Evolutionary conservation across 2,329 filamentous ascomycete species (phyloP).

Genomic region (Zymoseptoria crescenta): DNA sequence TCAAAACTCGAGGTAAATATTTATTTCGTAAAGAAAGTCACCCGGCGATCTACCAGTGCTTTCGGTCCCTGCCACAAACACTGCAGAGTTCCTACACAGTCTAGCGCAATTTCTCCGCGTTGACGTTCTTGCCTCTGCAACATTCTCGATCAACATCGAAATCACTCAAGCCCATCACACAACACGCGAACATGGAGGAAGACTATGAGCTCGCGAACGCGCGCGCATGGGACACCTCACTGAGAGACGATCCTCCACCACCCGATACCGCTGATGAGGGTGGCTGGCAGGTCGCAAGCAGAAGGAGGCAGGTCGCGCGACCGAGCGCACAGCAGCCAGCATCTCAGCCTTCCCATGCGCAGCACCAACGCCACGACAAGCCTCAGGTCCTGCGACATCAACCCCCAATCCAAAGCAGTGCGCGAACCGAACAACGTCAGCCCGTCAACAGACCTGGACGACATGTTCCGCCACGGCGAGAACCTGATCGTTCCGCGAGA

Average conservation of each 20-base stretch:
- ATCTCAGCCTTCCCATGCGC: neutral
- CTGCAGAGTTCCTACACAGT: too few species aligned
- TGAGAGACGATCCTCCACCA: neutral
- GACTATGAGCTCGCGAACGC: slow-evolving; percentile 18
- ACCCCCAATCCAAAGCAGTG: neutral
- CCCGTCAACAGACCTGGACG: too few species aligned
- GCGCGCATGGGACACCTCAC: slow-evolving; percentile 13
- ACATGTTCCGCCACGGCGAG: too few species aligned
- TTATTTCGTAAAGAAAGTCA: too few species aligned
- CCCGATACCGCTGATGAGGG: neutral
- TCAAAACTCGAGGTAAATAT: too few species aligned
- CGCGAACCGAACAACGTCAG: too few species aligned
- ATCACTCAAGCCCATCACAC: neutral
- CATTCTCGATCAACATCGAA: neutral
- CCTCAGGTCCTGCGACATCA: neutral
- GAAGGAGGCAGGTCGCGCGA: neutral
- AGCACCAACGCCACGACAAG: neutral
- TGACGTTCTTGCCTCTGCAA: neutral
- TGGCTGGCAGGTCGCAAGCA: neutral
- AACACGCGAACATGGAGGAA: neutral
- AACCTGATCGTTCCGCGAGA: too few species aligned
- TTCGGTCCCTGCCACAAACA: too few species aligned
- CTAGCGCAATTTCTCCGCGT: neutral
- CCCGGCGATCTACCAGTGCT: too few species aligned
- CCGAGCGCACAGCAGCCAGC: neutral